Percentiles rank a stretch among this genome's conserved stretches.
These are phyloP conservation scores for Leucogyrophana mollusca DNA, from an alignment of 768 basidiomycete genomes.

Conservation along the genomic window DNA sequence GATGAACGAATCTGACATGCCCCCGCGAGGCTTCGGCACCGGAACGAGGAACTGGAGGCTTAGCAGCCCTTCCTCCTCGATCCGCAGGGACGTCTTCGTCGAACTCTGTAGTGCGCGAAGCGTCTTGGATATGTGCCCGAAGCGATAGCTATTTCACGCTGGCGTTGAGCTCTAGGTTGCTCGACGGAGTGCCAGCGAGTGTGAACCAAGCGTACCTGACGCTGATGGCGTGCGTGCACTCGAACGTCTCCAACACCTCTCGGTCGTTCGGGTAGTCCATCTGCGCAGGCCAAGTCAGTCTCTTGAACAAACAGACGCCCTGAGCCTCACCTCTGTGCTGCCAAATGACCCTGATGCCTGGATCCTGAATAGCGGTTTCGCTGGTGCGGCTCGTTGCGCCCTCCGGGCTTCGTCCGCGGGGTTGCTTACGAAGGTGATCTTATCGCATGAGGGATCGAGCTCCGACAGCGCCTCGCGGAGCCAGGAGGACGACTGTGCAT, in stretches of 20 bases:
- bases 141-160: conserved; percentile 82
- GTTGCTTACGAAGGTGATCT: conserved; percentile 79
- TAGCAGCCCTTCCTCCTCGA: conserved; percentile 78
- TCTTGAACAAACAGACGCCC: background rate
- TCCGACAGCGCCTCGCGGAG: conserved; percentile 90
- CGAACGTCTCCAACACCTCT: conserved; percentile 89
- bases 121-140: conserved; percentile 71
- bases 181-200: background rate
- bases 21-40: conserved; percentile 36
- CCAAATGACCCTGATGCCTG: conserved; percentile 82
- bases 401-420: conserved; percentile 42
- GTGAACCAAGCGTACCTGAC: conserved; percentile 57
- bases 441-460: conserved; percentile 85
- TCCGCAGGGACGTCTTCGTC: conserved; percentile 84
- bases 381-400: conserved; percentile 25
- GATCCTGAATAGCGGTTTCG: conserved; percentile 72
- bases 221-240: conserved; percentile 63
- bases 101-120: conserved; percentile 78
- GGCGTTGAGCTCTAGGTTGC: too few relatives aligned
- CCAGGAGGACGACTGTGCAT: conserved; percentile 75
- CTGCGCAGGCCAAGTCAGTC: conserved; percentile 35
- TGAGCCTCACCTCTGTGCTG: conserved; percentile 65
- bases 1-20: conserved; percentile 65
- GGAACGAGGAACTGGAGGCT: conserved; percentile 92
- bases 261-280: conserved; percentile 96